Base-by-base conservation (phyloP, 495 filamentous ascomycete genomes). In the Alectoria sarmentosa region DNA sequence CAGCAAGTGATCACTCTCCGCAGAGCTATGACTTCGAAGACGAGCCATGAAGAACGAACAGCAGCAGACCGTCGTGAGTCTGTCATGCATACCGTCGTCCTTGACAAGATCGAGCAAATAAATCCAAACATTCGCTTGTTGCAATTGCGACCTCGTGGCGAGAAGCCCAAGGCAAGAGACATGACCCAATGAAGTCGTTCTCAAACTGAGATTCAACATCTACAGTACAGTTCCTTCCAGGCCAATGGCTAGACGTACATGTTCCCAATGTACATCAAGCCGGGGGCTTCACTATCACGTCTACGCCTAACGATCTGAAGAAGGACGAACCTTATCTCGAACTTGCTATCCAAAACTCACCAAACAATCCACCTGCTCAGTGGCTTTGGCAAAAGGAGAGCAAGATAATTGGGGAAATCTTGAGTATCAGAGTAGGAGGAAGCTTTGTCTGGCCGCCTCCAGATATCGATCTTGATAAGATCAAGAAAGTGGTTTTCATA, bases 191-290 rank as follows among this genome's bases (percentile, higher is more conserved):
- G 28, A 19, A 46, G 13, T 37, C n/a, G 44, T 63, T 52, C 32
- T 56, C 17, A 65, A 58, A 34, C 37, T 21, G 61, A 48, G 23
- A 67, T 52, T 60, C 65, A 48, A 69, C 19, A 13, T 61, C 58
- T 48, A 38, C 42, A 64, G 67, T 69, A 61, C 65, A 86, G 83
- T 94, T 93, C 74, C 77, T 87, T 36, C 88, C 92, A 2, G 92
- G 92, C 41, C 92, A 96, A 80, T 97, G 91, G 91, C 80, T 97
- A 61, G 92, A 97, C 71, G 85, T 92, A 9, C 61, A 63, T 13
- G 26, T 70, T 14, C 68, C 70, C 11, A 46, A 54, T 14, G 9
- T 72, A 23, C 34, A 39, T 34, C 63, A 66, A 62, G 68, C 68
- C 6, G 70, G 70, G 7, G 70, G 70, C 58, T 72, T 72, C 38